Evolutionary conservation across 768 basidiomycete species (phyloP), one percentile per base, ranked within the genome.

Genomic region (Pulveroboletus ravenelii): DNA sequence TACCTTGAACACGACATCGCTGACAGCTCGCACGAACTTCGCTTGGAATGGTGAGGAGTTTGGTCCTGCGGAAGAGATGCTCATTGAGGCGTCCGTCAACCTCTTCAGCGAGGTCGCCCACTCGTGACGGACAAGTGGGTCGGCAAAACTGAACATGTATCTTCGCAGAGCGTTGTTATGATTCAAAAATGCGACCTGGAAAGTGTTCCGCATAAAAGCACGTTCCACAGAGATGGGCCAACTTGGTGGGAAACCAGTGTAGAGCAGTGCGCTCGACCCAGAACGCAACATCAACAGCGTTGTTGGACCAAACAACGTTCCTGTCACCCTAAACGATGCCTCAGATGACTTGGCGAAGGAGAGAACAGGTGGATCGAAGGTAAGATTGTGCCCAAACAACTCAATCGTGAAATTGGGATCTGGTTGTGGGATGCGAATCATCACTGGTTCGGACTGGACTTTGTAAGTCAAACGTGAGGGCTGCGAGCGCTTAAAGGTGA

Each of bases 141-240:
- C 90, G 45, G 87, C 82, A 38, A 96, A 83, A 55, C 89, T 93
- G 75, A 96, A 97, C 84, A 96, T 93, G 71, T 98, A 98, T 61
- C 85, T 83, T 57, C 93, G 80, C 68, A 87, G 89, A 47, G 72
- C 52, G 29, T 83, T 82, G 30, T 74, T 63, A 55, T 85, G 81
- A 58, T 84, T 83, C 35, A 75, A 55, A 72, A 98, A 97, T 2
- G 92, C 85, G 31, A 97, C 70, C 66, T 96, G 91, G 77, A 98
- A 94, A 0, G 94, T 96, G 64, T 97, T 89, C 51, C 85, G 82
- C 95, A 97, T 97, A 72, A 97, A 97, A 0, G 91, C 85, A 17
- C 93, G 85, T 63, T 95, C 93, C 52, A 95, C 84, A 18, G 79
- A 75, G 59, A 98, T 74, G 6, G 83, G 75, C 58, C 80, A 85